Base-by-base conservation (phyloP, 306 rosid species). In the Medicago lupulina region DNA sequence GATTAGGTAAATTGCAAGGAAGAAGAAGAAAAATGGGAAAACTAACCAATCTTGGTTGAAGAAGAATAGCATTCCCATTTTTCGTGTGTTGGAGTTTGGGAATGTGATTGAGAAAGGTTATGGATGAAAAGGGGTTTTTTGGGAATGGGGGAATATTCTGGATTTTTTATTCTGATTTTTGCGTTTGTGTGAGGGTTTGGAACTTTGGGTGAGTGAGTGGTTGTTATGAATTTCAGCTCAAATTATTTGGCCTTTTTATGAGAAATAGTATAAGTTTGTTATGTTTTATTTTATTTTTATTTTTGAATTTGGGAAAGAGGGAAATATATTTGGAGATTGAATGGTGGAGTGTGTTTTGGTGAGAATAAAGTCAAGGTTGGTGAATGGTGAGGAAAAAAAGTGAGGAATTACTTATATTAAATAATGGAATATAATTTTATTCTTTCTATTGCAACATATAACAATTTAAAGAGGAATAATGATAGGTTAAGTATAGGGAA, bases 11-110 rank as follows among this genome's bases (percentile, higher is more conserved):
- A 84, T 65, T 1, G 63, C 0, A 11, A 86, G 71, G 83, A 89
- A 96, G 75, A 88, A 46, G 4, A 69, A 18, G 79, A 96, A 89
- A 60, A 96, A 91, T 2, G 76, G 65, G 10, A 86, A 57, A 5
- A 76, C 14, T 9, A 50, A 3, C 9, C 2, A 44, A 7, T 62
- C 13, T 71, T 55, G 55, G 39, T 47, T 50, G 6, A 21, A 68
- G 18, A 21, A 68, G 18, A 39, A 75, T 38, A 46, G 31, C 3
- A 31, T 28, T 63, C 7, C 65, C 83, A 81, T 84, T 51, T 4
- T 31, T 55, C 7, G 0, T 3, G 13, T 6, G 8, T 34, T 34
- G 38, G 6, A n/a, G 38, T 34, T 40, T 2, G 16, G 12, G 16
- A 19, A 11, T 28, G 58, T 5, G 17, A 9, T 46, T 39, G 21